Evolutionary conservation across 2,329 filamentous ascomycete species (phyloP), one percentile per base, ranked within the genome.

Genomic region (Metarhizium robertsii): DNA sequence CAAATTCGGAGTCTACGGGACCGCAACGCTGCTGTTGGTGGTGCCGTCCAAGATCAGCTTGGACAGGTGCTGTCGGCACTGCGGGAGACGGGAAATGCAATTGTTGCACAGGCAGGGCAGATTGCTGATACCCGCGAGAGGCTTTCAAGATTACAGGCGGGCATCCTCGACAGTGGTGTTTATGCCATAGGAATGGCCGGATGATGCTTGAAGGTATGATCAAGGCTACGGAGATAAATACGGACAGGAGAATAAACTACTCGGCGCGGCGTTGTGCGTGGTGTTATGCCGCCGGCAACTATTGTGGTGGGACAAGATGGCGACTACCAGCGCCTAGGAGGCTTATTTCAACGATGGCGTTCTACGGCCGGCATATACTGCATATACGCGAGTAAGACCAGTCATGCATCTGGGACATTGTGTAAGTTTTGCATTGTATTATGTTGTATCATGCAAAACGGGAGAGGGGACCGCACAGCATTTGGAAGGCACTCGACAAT

Each of bases 41-140:
- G 60, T 11, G 59, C 68, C 16, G 66, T 72, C 10, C 68, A 71
- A 55, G 70, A 73, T 53, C 70, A 73, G 62, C 65, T 73, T 1
- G 66, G 67, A 49, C 70, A 73, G 59, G 67, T 73, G 32, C 61
- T 73, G 10, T 59, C 65, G 8, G 72, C 71, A 3, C 61, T 75
- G 14, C 62, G 71, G 11, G 71, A 74, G 53, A 71, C 73, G 55
- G 69, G 70, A 38, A 70, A 67, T 40, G 70, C 70, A 11, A 76
- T 75, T 53, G 64, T 75, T 29, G 66, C 65, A 4, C 71, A 74
- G 58, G 72, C 72, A 0, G 72, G 72, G 4, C 69, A 71, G 57
- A 74, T 75, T 60, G 72, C 72, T 13, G 72, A 75, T 53, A 74
- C 71, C 13, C 67, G 72, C 43, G 72, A 75, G 64, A 65, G 69